Evolutionary conservation across 1,284 basidiomycete genomes (phyloP), one percentile per base, ranked within the genome.

Genomic region (Phylloboletellus chloephorus): DNA sequence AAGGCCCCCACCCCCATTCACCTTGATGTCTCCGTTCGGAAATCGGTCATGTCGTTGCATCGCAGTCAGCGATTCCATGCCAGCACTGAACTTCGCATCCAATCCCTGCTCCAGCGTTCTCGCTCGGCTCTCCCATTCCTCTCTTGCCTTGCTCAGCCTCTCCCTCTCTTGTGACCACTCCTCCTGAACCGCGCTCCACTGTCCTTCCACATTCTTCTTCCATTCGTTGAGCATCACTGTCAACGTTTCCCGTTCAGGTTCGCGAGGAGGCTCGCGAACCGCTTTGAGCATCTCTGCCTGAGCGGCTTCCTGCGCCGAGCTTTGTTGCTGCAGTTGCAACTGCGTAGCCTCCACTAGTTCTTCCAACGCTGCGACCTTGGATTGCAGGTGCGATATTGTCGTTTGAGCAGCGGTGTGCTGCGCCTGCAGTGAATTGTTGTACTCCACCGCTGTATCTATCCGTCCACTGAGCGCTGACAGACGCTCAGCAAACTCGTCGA

Each of bases 121-220:
- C 23, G 68, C 59, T 11, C 66, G 64, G 20, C 32, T 60, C 72
- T 96, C 93, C 85, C 88, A 94, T 48, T 93, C 88, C 26, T 86
- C 78, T 25, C 86, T 75, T 7, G 88, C 86, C 16, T 76, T 72
- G 29, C 73, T 70, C 6, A 96, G 69, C 22, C 87, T 72, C 48
- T 87, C 83, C 2, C 90, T 73, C 64, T 96, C 94, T 17, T 77
- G 68, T 5, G 74, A 74, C 89, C 92, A 92, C 37, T 86, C 83
- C 51, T 88, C 81, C 49, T 85, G 77, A 31, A 66, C 40, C 10
- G 46, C 67, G 22, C 70, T 73, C 88, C 88, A 94, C 43, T 83
- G 78, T 6, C 81, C 79, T 53, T 94, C 88, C 11, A 88, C 76
- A 6, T 58, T 67, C 57, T 77, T 82, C 60, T 80, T 82, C 79